Evolutionary conservation across 805 yeast genomes (phyloP), one percentile per base, ranked within the genome.

Genomic region (Hagleromyces aurorensis): DNA sequence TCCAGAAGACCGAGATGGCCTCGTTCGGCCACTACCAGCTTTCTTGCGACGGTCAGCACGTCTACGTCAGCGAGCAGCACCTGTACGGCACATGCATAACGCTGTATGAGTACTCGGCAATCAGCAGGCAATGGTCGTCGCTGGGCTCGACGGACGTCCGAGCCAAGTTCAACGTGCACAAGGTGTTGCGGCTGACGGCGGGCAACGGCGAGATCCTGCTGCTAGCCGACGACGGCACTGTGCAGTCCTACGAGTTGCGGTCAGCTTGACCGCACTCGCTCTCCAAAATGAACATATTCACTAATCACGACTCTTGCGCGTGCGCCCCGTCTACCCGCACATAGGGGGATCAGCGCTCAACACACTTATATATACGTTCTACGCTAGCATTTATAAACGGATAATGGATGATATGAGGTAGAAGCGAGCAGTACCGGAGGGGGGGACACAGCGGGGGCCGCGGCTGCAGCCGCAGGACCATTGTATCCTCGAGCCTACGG

Each of bases 71-170:
- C 15, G 41, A 43, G 24, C 37, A 38, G 21, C 43, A 46, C 21
- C 34, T 46, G 12, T 46, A 46, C 32, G 45, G 41, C 7, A 46
- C 48, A 15, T 33, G 33, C 12, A 32, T 46, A 21, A 40, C 43
- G 9, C 28, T 40, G 14, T 46, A 38, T 26, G 36, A 32, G 16
- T 25, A 36, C 26, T 25, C 31, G 12, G 16, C 25, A 12, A 32
- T 29, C 11, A 27, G 31, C 20, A 23, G 29, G n/a, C 26, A 35
- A 27, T 46, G 52, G 52, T 7, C 30, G 6, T 40, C 35, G 9
- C 24, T 38, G 12, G 49, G 49, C 9, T 46, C 38, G 25, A 26
- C 34, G 13, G 52, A 46, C 29, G 30, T 46, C 18, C 32, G 38
- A 13, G 40, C 51, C 10, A 45, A 43, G 21, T 46, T 34, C 29